phyloP scores from a whole-genome alignment of 1,139 yeast species.

The Hyphopichia buzzinii region DNA sequence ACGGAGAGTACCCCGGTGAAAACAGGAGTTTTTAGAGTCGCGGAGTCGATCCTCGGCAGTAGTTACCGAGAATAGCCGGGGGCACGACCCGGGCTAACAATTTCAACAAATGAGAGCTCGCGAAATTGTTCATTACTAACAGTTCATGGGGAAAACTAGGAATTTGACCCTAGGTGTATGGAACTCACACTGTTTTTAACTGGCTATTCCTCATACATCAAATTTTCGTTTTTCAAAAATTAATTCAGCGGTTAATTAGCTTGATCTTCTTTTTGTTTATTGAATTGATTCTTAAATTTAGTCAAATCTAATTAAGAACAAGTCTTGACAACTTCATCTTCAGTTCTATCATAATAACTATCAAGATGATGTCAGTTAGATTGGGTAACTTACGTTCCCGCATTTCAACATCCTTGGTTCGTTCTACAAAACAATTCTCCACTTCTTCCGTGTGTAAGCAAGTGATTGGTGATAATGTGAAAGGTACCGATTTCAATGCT shows the following conservation, averaged over 20 bases:
- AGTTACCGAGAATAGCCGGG: not conserved
- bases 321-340: not conserved
- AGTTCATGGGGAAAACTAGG: not conserved
- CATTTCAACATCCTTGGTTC: conserved; percentile 2
- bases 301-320: not conserved
- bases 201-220: not conserved
- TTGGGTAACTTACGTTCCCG: not conserved
- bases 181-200: not conserved
- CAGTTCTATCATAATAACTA: not conserved
- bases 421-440: conserved; percentile 19
- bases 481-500: conserved; percentile 51
- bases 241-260: not conserved
- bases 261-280: not conserved
- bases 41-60: conserved; percentile 2
- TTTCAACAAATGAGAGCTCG: not conserved
- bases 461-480: conserved; percentile 44
- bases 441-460: conserved; percentile 28
- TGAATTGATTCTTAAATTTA: not conserved
- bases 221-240: not conserved
- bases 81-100: not conserved
- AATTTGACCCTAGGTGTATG: not conserved
- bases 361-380: not conserved
- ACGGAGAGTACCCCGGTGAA: not conserved
- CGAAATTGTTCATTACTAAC: not conserved
- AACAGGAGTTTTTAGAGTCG: not conserved